phyloP scores from a whole-genome alignment of 805 yeast genomes.

The Yarrowia alimentaria region DNA sequence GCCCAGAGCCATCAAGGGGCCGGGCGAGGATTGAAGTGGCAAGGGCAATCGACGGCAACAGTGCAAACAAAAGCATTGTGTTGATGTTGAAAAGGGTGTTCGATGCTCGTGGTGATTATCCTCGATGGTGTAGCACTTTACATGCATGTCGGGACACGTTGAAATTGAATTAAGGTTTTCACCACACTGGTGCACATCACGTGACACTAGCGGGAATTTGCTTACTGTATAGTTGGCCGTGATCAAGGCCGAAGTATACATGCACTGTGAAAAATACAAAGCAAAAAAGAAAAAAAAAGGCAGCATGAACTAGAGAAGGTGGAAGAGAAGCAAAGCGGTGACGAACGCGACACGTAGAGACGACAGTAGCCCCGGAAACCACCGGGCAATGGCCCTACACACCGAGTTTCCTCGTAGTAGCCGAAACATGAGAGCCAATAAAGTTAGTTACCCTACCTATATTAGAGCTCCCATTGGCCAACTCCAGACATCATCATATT shows the following conservation, averaged over 20 bases:
- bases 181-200: no score
- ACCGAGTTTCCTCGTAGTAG: no score
- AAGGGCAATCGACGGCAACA: conserved; percentile 7
- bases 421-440: neutral
- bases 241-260: no score
- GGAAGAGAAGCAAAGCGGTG: no score
- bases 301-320: no score
- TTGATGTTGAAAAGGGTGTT: neutral
- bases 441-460: conserved; percentile 25
- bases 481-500: conserved; percentile 7
- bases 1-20: conserved; percentile 1
- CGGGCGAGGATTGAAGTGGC: conserved; percentile 15
- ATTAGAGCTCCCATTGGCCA: conserved; percentile 23
- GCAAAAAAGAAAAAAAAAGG: no score
- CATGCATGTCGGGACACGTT: conserved; percentile 22
- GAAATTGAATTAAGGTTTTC: neutral
- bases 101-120: no score
- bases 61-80: conserved; percentile 3
- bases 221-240: no score
- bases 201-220: neutral
- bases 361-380: no score
- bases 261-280: no score
- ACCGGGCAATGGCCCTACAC: no score
- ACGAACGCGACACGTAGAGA: no score
- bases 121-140: neutral